phyloP scores from a whole-genome alignment of 202 grass and related monocot genomes.

The Bolboschoenoplectus hybrid region DNA sequence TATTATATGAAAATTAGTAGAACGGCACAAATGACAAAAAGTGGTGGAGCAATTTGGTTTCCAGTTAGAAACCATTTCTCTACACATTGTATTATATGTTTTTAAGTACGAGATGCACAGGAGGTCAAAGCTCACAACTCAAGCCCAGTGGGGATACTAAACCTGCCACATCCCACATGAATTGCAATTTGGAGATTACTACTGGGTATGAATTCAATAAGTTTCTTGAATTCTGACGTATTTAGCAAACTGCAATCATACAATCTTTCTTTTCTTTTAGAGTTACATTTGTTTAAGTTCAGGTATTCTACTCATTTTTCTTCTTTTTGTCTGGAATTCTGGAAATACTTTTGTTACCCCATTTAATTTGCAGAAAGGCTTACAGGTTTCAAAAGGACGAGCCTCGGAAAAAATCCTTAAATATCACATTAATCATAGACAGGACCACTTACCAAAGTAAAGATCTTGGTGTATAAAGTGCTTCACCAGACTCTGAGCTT shows the following conservation, averaged over 20 bases:
- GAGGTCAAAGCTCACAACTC: not conserved
- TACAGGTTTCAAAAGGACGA: slow-evolving; percentile 13
- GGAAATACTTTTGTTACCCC: not conserved
- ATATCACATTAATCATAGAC: slow-evolving; percentile 1
- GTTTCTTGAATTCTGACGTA: not conserved
- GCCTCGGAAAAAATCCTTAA: not conserved
- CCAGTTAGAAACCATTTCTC: not conserved
- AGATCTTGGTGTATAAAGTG: slow-evolving; percentile 51
- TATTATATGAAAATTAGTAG: not conserved
- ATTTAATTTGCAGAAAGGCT: slow-evolving; percentile 23
- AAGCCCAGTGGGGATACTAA: not conserved
- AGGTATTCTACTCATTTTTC: not conserved
- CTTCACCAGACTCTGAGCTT: slow-evolving; percentile 46
- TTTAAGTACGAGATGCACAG: not conserved
- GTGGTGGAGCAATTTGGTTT: not conserved
- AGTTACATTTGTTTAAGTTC: not conserved
- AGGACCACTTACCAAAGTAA: slow-evolving; percentile 76
- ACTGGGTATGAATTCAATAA: not conserved
- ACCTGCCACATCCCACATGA: not conserved
- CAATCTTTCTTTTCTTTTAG: not conserved
- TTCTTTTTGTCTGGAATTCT: not conserved
- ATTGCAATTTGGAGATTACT: too few species aligned
- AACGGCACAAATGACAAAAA: not conserved
- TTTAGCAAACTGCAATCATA: not conserved
- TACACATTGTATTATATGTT: not conserved